Evolutionary conservation across 306 rosid species (phyloP), one percentile per base, ranked within the genome.

Genomic region (Fragaria ananassa): DNA sequence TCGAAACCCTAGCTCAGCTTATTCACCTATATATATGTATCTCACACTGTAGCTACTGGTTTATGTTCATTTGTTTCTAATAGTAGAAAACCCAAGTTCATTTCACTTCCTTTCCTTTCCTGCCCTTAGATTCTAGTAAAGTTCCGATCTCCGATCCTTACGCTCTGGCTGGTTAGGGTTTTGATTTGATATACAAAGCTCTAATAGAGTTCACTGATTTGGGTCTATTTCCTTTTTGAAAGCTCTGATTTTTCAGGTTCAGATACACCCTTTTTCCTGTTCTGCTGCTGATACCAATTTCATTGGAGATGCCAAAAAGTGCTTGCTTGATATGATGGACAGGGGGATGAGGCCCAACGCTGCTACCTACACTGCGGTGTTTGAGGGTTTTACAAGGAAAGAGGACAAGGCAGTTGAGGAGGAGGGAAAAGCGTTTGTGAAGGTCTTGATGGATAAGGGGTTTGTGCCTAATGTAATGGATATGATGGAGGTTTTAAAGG

Each of bases 381-480:
- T 93, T 50, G 93, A 85, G 84, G 91, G 80, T 0, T 72, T 93
- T 78, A 85, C 75, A 1, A 83, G 66, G 73, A 87, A 50, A 4
- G 46, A 37, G 23, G 76, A 71, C 54, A 86, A 79, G 58, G 60
- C 72, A 15, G 64, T 18, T 25, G 69, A 15, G 56, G 88, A 71
- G 14, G 94, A 87, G 72, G 96, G 90, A 5, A 77, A 50, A 54
- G 74, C 78, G 79, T 81, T 93, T 37, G 47, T 90, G 75, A 77
- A 72, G 54, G 62, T 81, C 39, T 80, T 93, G 90, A 85, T 85
- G 72, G 76, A 11, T 0, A 79, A 80, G 72, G 93, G 96, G 39
- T 85, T 85, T 74, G 83, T 72, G 25, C 89, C 92, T 10, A 85
- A 86, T 14, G 86, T 86, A 87, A 85, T 79, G 84, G 93, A 85